Evolutionary conservation across 2,329 filamentous ascomycete species (phyloP), one percentile per base, ranked within the genome.

Genomic region (Esteya vermicola): DNA sequence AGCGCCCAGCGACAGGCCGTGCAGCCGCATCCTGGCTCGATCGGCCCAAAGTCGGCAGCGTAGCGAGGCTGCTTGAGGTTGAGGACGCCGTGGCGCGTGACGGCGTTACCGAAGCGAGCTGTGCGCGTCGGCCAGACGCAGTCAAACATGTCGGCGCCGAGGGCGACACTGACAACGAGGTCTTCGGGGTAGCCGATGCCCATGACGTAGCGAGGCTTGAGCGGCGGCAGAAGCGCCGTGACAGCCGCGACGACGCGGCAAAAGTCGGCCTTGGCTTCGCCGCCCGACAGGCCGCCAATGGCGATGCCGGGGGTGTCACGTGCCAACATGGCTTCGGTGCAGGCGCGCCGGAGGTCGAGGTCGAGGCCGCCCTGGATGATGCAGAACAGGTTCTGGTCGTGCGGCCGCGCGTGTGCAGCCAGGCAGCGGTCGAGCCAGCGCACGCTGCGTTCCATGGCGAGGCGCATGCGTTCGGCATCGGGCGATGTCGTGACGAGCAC

Each of bases 181-280:
- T 98, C 91, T 62, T 96, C 91, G 1, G 91, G 91, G 58, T 95
- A 98, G 12, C 91, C 86, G 50, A 98, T 91, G 16, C 91, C 91
- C 93, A 98, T 98, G 42, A 98, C 89, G 61, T 98, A 98, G 56
- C 91, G 74, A n/a, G 91, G 91, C 61, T 98, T 98, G 45, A 83
- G 67, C 43, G 89, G 81, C 0, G 93, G 93, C 16, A 98, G 68
- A 43, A 94, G 60, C 25, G 68, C 72, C 1, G 91, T 96, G 57
- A 91, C 96, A 2, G 85, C 78, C 43, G 78, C 72, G 21, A 96
- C 88, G 19, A 95, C 91, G 53, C 77, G 76, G 61, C 91, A 98
- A 55, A 89, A 98, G 52, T 91, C 83, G 21, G 75, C 72, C 59
- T 98, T 98, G 14, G 85, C 91, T 62, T 98, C 93, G 39, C 93